Evolutionary conservation across 371 early-diverging fungal genomes (phyloP), one percentile per base, ranked within the genome.

Genomic region (Dichotomocladium elegans): DNA sequence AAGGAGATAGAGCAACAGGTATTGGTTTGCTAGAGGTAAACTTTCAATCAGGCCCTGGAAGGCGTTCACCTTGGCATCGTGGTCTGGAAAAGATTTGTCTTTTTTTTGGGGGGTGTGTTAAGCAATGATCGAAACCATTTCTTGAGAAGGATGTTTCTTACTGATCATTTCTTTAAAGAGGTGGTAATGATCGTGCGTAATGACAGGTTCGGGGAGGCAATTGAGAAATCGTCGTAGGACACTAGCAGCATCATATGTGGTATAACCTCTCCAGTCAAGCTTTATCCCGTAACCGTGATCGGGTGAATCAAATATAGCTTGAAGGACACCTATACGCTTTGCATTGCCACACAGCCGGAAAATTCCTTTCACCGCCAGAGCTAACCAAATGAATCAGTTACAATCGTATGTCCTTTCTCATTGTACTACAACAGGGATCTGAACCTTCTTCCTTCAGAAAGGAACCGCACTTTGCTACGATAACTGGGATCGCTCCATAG

Each of bases 191-290:
- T 69, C 60, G 26, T 68, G 63, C 3, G 76, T 65, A 46, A 82
- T 76, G 37, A 82, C 80, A 19, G 80, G 74, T 17, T 80, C 72
- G 8, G 79, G 80, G 10, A 82, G 61, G 53, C 66, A 57, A 28
- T 72, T 79, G 27, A 82, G 68, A 51, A 74, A 82, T 30, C 80
- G 66, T 19, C 75, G 70, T 34, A 80, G 55, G 28, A 80, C 63
- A 50, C 66, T 74, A n/a, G 83, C 80, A 10, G 79, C 79, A 62
- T 82, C 83, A 48, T 77, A 74, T 4, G 77, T 71, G 4, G 77
- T 71, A 59, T 68, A 81, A 14, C 68, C 72, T 14, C 68, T 49
- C 77, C 79, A 80, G 35, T 72, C 73, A 12, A 77, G 50, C 27
- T 68, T 68, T 8, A 66, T 58, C n/a, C 80, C 79, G 53, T 77